phyloP scores from a whole-genome alignment of 1,284 basidiomycete species.

The Trichosporon sp. region DNA sequence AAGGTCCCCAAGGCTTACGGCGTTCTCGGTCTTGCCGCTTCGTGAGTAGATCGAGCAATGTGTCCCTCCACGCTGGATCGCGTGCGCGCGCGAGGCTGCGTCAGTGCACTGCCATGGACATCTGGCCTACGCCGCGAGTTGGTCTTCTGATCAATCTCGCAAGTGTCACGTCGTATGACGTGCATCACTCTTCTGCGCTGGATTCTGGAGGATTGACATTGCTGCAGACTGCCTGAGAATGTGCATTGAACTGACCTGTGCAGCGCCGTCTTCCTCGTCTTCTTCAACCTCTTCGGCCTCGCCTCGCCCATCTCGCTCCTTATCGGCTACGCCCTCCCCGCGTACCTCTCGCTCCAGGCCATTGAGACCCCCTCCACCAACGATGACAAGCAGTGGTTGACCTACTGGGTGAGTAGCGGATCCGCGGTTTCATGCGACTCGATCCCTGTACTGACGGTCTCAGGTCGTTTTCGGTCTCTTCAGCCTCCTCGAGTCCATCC shows the following conservation, averaged over 20 bases:
- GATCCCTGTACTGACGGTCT: slow-evolving; percentile 3
- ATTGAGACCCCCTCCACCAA: slow-evolving; percentile 49
- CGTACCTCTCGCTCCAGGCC: slow-evolving; percentile 51
- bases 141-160: slow-evolving; percentile 12
- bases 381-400: slow-evolving; percentile 53
- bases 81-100: background rate
- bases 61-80: background rate
- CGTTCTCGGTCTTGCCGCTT: slow-evolving; percentile 69
- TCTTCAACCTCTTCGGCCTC: slow-evolving; percentile 52
- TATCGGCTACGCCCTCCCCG: slow-evolving; percentile 52
- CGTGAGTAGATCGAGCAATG: slow-evolving; percentile 30
- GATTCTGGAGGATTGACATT: background rate
- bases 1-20: slow-evolving; percentile 90
- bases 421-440: background rate
- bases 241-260: background rate
- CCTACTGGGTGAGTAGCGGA: slow-evolving; percentile 44
- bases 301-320: slow-evolving; percentile 49
- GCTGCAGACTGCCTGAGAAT: background rate
- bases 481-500: slow-evolving; percentile 49
- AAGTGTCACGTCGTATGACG: background rate
- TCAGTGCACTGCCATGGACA: background rate
- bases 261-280: slow-evolving; percentile 48
- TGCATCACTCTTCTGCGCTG: background rate
- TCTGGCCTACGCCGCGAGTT: background rate
- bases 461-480: slow-evolving; percentile 49